A percentile compares a stretch with the other conserved stretches of the same genome.
Evolutionary conservation across 2,329 filamentous ascomycete genomes (phyloP).

Genomic region (Neofusicoccum ribis): DNA sequence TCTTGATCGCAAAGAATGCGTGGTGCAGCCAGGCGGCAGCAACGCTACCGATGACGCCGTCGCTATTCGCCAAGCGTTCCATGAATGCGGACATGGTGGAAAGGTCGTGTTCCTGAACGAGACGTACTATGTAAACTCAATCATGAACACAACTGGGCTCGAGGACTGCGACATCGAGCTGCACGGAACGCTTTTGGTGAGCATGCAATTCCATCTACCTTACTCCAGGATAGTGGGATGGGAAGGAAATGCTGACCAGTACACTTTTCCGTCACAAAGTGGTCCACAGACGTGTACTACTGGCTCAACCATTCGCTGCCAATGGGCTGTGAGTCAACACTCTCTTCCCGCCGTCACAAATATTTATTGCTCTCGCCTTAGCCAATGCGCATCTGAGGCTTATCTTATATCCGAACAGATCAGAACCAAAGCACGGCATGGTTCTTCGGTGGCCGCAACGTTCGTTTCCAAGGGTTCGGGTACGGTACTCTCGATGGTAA

Average conservation of each 20-base stretch:
- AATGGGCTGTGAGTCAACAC: conserved; percentile 39
- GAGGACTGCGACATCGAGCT: conserved; percentile 51
- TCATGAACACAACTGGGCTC: conserved; percentile 52
- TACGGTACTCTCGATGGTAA: conserved; percentile 59
- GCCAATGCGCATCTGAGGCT: too few species aligned
- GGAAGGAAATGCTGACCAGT: not conserved
- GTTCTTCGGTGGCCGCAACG: conserved; percentile 38
- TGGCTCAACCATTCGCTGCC: conserved; percentile 55
- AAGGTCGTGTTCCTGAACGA: conserved; percentile 53
- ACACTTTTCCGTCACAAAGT: conserved; percentile 22
- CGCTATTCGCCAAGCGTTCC: conserved; percentile 53
- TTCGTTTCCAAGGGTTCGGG: conserved; percentile 1
- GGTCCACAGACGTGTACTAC: conserved; percentile 48
- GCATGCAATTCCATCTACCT: not conserved
- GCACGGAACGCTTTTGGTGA: conserved; percentile 49
- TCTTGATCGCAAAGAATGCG: not conserved
- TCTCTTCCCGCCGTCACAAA: too few species aligned
- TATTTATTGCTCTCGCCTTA: too few species aligned
- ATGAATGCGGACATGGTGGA: conserved; percentile 50
- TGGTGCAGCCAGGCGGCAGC: conserved; percentile 2
- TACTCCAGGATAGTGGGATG: not conserved
- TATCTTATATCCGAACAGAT: conserved; percentile 24
- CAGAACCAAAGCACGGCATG: conserved; percentile 59
- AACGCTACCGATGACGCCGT: conserved; percentile 48
- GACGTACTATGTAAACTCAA: conserved; percentile 50